Evolutionary conservation across 805 yeast species (phyloP).

Genomic region (Torulaspora delbrueckii): DNA sequence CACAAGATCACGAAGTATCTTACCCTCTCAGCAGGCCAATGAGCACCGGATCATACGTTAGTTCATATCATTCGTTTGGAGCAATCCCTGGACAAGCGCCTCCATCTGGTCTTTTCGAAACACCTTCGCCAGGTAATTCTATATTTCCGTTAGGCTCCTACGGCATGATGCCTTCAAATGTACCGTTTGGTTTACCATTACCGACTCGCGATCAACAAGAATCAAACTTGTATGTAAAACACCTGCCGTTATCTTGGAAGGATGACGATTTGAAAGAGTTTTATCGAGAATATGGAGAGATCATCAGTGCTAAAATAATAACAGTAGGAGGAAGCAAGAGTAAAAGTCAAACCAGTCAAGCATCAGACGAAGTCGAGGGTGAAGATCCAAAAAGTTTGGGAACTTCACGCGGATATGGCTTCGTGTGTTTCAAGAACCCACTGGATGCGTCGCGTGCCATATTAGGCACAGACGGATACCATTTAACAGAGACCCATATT

Average conservation of each 20-base stretch:
- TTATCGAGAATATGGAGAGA: constrained; percentile 46
- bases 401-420: constrained; percentile 70
- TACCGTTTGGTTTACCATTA: constrained; percentile 22
- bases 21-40: constrained; percentile 3
- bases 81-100: constrained; percentile 6
- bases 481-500: constrained; percentile 46
- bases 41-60: constrained; percentile 2
- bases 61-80: constrained; percentile 10
- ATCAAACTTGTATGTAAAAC: constrained; percentile 67
- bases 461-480: constrained; percentile 41
- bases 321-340: constrained; percentile 37
- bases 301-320: constrained; percentile 53
- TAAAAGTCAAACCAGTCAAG: not conserved
- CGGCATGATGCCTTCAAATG: constrained; percentile 5
- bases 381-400: constrained; percentile 17
- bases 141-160: constrained; percentile 8
- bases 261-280: constrained; percentile 48
- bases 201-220: constrained; percentile 52
- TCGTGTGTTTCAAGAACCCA: constrained; percentile 67
- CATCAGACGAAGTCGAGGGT: not conserved
- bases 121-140: constrained; percentile 1
- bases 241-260: constrained; percentile 49
- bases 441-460: constrained; percentile 66
- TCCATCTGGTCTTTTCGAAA: constrained; percentile 7
- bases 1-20: constrained; percentile 2